A percentile compares a stretch with the other conserved stretches of the same genome.
Conservation (phyloP, 306 rosid genomes). For the Gleditsia sinensis region DNA sequence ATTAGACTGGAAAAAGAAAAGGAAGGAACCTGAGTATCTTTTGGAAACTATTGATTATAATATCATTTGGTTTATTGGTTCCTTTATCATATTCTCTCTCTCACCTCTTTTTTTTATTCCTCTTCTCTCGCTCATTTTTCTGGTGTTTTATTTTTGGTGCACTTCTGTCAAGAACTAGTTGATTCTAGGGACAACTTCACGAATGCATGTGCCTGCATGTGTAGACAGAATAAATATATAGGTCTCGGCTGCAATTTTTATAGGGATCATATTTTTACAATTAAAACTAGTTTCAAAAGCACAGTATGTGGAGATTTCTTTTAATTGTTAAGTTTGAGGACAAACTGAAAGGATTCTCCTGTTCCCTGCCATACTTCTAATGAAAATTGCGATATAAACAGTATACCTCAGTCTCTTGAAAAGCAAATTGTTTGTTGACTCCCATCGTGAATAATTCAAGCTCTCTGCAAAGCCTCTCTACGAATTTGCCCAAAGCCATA, state of each 20-base stretch:
- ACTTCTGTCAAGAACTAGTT: constrained; percentile 6
- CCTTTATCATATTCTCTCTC: constrained; percentile 4
- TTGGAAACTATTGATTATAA: background rate
- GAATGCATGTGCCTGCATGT: constrained; percentile 1
- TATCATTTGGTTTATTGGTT: background rate
- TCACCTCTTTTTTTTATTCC: constrained; percentile 16
- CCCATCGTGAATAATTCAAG: constrained; percentile 60
- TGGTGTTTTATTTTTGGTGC: background rate
- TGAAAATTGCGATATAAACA: constrained; percentile 3
- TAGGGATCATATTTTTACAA: constrained; percentile 12
- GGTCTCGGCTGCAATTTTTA: constrained; percentile 2
- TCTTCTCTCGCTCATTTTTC: background rate
- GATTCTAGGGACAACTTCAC: constrained; percentile 16
- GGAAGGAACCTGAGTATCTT: background rate
- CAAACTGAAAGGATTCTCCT: constrained; percentile 18
- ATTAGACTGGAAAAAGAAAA: background rate
- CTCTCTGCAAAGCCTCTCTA: constrained; percentile 68
- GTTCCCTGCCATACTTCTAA: constrained; percentile 20
- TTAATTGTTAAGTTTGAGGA: constrained; percentile 7
- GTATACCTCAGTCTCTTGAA: constrained; percentile 78
- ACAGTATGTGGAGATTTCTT: constrained; percentile 14
- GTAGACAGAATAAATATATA: background rate
- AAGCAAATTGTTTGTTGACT: constrained; percentile 64
- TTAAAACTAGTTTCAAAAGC: constrained; percentile 28
- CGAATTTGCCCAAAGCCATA: constrained; percentile 46